Evolutionary conservation across 1,139 yeast genomes (phyloP), one percentile per base, ranked within the genome.

Genomic region (Wickerhamomyces sp.): DNA sequence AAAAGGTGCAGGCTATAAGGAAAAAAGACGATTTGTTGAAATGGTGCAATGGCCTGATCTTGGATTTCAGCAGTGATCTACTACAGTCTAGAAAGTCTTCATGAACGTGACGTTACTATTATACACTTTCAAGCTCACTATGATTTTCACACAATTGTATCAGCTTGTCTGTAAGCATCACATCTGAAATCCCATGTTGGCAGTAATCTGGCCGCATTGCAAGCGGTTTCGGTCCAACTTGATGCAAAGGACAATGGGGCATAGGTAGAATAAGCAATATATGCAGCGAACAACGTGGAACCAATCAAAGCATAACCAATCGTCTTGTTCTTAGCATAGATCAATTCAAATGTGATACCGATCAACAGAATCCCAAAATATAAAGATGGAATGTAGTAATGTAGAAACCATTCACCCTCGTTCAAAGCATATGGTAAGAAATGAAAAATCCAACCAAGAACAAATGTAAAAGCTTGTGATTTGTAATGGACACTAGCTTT

Each of bases 1-100:
- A 75, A 36, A 71, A 88, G 42, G 61, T 70, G 16, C 60, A 61
- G 26, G 83, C 82, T 27, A 71, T 85, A 18, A 54, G 68, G 45
- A 75, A 78, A 49, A 86, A 88, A 51, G 89, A 85, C 41, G 65
- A 67, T 37, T 59, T 89, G 32, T 58, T 82, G 42, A 64, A 66
- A 16, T 72, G 77, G 62, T 82, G 91, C 36, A 89, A 87, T 55
- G 70, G 69, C 3, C 60, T 91, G 47, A 87, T 88, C 17, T 29
- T 46, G 16, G 36, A 36, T 4, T 48, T 51, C 28, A 40, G 50
- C 2, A 42, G 29, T 10, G 48, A 46, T 23, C 28, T 51, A 16
- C 44, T 50, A 10, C 40, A 48, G 13, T 42, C 53, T 4, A 51
- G 41, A 19, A 49, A 35, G 27, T 6, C 16, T 8, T 30, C 19